Evolutionary conservation across 179 eudicot genomes (phyloP), one percentile per base, ranked within the genome.

Genomic region (Camellia oleifera): DNA sequence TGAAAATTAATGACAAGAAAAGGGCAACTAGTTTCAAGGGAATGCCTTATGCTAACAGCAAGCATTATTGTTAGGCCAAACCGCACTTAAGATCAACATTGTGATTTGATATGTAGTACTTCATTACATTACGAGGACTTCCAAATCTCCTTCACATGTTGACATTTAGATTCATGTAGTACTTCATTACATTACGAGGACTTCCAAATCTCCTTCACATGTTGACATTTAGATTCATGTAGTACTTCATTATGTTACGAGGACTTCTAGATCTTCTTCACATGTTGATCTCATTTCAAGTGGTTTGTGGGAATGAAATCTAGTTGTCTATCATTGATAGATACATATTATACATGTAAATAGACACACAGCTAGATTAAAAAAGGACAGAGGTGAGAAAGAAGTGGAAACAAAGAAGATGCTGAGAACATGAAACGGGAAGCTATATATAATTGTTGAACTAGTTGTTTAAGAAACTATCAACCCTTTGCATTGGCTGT

Each of bases 61-160:
- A 32, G 32, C 32, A 87, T 88, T 4, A 74, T 78, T 11, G 90
- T 88, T 58, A 89, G 86, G 60, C 71, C 32, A 32, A 32, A 32
- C 32, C 1, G 32, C 32, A 32, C 32, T 32, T 32, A 32, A 32
- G 32, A 1, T 32, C 32, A 32, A 32, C 8, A 71, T n/a, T 71
- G 75, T 56, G 77, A 5, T 26, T 48, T 76, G 7, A 46, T 26
- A 20, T 71, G 15, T 62, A 48, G 5, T 3, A 48, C 3, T 9
- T 57, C 12, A 57, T 9, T 7, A 10, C 61, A 26, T 26, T 26
- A 26, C 32, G 32, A 26, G 32, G 32, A 26, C 32, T 26, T 26
- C 32, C 32, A 26, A 26, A 26, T 26, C 32, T 26, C 32, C 32
- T 26, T 26, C 32, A 26, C 32, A 26, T 26, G 32, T 26, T 70